Conservation (phyloP, 306 rosid genomes). For the Hippophae rhamnoides region DNA sequence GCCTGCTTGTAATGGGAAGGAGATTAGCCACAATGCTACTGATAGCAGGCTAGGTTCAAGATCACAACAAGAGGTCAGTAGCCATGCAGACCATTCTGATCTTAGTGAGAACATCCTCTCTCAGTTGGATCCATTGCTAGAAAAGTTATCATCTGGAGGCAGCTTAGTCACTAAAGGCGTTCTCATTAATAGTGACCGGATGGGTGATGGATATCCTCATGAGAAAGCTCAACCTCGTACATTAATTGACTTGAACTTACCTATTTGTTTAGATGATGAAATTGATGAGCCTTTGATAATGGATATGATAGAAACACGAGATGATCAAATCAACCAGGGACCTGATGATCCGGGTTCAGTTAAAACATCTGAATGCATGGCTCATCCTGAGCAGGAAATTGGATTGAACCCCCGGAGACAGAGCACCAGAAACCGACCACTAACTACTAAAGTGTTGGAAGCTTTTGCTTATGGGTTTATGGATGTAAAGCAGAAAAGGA, state of each 20-base stretch:
- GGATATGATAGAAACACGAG: slow-evolving; percentile 24
- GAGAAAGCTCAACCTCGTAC: slow-evolving; percentile 36
- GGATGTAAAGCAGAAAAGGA: slow-evolving; percentile 82
- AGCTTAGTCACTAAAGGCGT: slow-evolving; percentile 26
- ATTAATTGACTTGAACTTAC: slow-evolving; percentile 64
- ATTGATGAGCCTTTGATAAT: slow-evolving; percentile 30
- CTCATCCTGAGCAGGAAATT: slow-evolving; percentile 36
- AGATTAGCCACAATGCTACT: slow-evolving; percentile 21
- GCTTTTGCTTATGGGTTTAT: slow-evolving; percentile 75
- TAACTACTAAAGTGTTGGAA: slow-evolving; percentile 71
- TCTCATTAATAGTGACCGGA: slow-evolving; percentile 15
- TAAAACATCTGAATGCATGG: slow-evolving; percentile 18
- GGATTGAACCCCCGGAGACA: slow-evolving; percentile 40
- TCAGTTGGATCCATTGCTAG: slow-evolving; percentile 13
- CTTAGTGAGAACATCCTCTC: slow-evolving; percentile 20
- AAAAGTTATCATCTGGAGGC: slow-evolving; percentile 2
- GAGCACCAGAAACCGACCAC: slow-evolving; percentile 83
- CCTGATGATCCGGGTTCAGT: slow-evolving; percentile 21
- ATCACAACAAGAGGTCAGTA: slow-evolving; percentile 36
- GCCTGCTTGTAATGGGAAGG: slow-evolving; percentile 35
- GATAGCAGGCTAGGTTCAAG: slow-evolving; percentile 25
- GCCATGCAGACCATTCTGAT: slow-evolving; percentile 25
- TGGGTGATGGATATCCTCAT: slow-evolving; percentile 27
- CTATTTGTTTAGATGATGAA: slow-evolving; percentile 45
- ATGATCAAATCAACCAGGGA: slow-evolving; percentile 29